Evolutionary conservation across 441 rosid genomes (phyloP).

Genomic region (Adansonia gregorii): DNA sequence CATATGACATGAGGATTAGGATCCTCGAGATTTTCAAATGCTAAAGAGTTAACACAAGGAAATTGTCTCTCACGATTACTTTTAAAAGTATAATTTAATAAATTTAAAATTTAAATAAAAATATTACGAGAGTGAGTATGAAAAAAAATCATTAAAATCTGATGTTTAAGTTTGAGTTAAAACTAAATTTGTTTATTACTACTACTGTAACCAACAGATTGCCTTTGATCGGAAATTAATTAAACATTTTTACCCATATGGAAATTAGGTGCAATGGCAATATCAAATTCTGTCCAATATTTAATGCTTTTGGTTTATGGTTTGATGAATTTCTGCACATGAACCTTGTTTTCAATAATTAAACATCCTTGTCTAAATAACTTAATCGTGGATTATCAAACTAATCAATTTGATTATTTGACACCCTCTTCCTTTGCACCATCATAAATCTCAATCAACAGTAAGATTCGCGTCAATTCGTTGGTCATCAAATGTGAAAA

Average conservation of each 20-base stretch:
- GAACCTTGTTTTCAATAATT: background rate
- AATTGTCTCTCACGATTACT: no score
- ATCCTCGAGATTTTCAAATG: no score
- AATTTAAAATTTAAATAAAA: no score
- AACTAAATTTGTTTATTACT: no score
- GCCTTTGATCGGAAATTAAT: no score
- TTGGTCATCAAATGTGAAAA: background rate
- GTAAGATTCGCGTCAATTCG: background rate
- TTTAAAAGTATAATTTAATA: no score
- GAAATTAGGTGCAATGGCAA: slow-evolving; percentile 4
- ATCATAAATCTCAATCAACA: background rate
- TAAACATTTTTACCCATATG: background rate
- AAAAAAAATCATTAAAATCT: no score
- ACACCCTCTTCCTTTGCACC: slow-evolving; percentile 1
- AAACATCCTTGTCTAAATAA: background rate
- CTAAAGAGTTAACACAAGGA: no score
- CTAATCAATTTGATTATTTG: slow-evolving; percentile 7
- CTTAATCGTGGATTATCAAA: background rate
- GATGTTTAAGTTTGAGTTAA: no score
- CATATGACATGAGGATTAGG: no score
- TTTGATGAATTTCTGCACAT: background rate
- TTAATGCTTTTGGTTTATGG: background rate
- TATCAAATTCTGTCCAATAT: background rate
- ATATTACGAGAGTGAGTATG: no score
- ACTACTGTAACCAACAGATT: no score